Conservation (phyloP, 441 rosid genomes). For the Cnidoscolus chayamansa region DNA sequence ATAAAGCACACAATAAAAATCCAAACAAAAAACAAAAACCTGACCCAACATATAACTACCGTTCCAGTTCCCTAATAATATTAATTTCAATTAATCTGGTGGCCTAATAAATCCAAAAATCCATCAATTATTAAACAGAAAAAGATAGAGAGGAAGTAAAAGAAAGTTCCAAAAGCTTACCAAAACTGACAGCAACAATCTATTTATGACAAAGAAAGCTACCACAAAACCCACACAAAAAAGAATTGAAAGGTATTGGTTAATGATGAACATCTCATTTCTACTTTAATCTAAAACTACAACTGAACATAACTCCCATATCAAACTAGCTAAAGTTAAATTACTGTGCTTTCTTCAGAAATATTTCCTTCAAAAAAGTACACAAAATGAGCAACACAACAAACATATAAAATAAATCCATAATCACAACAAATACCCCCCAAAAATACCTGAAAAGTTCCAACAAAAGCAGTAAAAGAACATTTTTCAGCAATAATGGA, state of each 20-base stretch:
- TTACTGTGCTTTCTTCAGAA: background rate
- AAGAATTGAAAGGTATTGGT: constrained; percentile 9
- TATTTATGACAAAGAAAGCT: background rate
- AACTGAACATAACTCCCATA: background rate
- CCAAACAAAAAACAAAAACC: background rate
- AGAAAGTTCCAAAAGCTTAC: background rate
- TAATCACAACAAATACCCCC: background rate
- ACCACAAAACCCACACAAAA: background rate
- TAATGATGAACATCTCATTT: background rate
- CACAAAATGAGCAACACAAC: background rate
- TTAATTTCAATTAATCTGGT: background rate
- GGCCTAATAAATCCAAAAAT: constrained; percentile 17
- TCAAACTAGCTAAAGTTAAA: background rate
- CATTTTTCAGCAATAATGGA: too few relatives aligned
- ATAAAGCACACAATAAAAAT: background rate
- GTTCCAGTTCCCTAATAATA: background rate
- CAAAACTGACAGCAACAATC: constrained; percentile 8
- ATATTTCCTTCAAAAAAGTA: background rate
- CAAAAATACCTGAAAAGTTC: background rate
- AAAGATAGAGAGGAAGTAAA: background rate
- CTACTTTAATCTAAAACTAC: background rate
- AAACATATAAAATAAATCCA: background rate
- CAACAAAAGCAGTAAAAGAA: background rate
- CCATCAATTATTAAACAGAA: background rate
- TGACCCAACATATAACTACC: background rate